Conservation (phyloP, 2,329 filamentous ascomycete genomes). For the Alternaria solani region DNA sequence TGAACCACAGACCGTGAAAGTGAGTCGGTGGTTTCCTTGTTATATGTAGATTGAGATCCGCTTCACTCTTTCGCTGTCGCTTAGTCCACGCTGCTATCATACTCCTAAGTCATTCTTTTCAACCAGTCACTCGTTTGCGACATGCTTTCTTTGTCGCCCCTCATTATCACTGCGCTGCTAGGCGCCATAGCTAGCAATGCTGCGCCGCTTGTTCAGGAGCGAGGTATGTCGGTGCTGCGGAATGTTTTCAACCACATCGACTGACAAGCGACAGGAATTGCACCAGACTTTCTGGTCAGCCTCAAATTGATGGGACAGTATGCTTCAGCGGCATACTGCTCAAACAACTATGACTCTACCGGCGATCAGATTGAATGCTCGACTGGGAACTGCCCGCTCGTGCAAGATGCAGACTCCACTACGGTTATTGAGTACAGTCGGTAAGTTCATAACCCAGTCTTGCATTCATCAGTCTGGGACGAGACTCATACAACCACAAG, state of each 20-base stretch:
- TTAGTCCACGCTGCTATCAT: not conserved
- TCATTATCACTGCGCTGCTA: conserved; percentile 23
- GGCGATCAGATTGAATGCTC: conserved; percentile 56
- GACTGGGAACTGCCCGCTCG: conserved; percentile 57
- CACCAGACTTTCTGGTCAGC: conserved; percentile 25
- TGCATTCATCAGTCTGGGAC: not conserved
- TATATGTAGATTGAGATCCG: conserved; percentile 2
- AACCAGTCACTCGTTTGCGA: conserved; percentile 11
- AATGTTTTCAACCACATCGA: not conserved
- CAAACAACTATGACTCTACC: conserved; percentile 55
- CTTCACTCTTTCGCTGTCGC: not conserved
- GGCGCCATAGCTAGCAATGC: conserved; percentile 24
- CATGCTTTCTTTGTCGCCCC: conserved; percentile 23
- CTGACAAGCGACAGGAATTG: conserved; percentile 25
- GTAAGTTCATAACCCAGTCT: conserved; percentile 11
- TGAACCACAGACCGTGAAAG: not conserved
- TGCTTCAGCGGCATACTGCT: conserved; percentile 63
- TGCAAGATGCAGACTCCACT: conserved; percentile 55
- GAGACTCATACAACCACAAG: not conserved
- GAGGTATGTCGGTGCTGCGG: conserved; percentile 11
- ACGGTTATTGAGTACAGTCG: conserved; percentile 55
- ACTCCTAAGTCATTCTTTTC: conserved; percentile 4
- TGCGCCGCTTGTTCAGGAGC: conserved; percentile 28
- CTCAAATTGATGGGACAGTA: conserved; percentile 54
- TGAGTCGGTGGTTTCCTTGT: not conserved